A percentile compares a stretch with the other conserved stretches of the same genome.
Conservation (phyloP, 495 filamentous ascomycete species). For the Rhizodiscina lignyota region DNA sequence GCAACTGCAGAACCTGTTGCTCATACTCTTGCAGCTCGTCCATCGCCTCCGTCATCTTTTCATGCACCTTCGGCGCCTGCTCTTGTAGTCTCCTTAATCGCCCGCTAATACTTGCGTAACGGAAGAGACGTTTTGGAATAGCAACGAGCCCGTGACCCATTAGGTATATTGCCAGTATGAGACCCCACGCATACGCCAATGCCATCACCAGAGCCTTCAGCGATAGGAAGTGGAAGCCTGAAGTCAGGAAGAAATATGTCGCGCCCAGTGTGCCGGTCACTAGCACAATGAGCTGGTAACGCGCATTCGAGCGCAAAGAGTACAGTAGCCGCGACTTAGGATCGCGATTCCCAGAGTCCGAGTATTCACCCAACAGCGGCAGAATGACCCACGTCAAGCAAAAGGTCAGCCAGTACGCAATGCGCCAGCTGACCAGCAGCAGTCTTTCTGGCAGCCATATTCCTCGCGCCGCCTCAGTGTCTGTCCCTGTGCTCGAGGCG, state of each 20-base stretch:
- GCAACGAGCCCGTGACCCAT: slow-evolving; percentile 96
- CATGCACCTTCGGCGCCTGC: slow-evolving; percentile 66
- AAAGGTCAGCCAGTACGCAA: slow-evolving; percentile 95
- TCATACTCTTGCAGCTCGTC: slow-evolving; percentile 69
- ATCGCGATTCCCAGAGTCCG: slow-evolving; percentile 83
- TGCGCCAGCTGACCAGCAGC: slow-evolving; percentile 73
- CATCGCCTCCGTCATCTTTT: slow-evolving; percentile 74
- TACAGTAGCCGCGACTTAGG: slow-evolving; percentile 64
- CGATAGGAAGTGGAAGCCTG: slow-evolving; percentile 45
- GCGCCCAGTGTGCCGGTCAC: slow-evolving; percentile 52
- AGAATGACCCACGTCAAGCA: slow-evolving; percentile 89
- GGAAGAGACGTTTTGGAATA: slow-evolving; percentile 65
- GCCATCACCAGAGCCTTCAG: slow-evolving; percentile 80
- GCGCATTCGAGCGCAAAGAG: slow-evolving; percentile 68
- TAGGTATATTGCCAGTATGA: slow-evolving; percentile 80
- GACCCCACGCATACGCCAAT: slow-evolving; percentile 82
- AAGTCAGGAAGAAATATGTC: slow-evolving; percentile 68
- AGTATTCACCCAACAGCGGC: slow-evolving; percentile 81
- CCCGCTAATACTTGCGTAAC: slow-evolving; percentile 54
- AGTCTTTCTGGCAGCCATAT: slow-evolving; percentile 51
- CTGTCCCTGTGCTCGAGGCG: slow-evolving; percentile 49
- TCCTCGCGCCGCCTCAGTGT: slow-evolving; percentile 44
- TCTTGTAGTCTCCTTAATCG: slow-evolving; percentile 58
- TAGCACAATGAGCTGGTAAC: slow-evolving; percentile 71
- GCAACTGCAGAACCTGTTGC: slow-evolving; percentile 57